Base-by-base conservation (phyloP, 2,329 filamentous ascomycete species). In the Diaporthe sp. region DNA sequence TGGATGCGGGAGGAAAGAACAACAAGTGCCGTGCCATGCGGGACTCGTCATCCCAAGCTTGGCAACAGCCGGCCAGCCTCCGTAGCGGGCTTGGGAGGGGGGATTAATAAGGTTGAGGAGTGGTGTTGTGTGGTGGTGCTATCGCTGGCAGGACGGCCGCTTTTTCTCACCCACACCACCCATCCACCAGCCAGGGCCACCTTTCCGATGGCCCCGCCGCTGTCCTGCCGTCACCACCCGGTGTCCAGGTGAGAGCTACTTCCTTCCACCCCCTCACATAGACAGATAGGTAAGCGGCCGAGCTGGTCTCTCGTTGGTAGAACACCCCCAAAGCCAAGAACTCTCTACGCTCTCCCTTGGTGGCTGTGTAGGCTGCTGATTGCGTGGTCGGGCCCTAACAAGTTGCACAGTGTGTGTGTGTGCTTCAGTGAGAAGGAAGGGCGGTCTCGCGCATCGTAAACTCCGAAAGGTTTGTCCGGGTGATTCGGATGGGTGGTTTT, bases 341-440 rank as follows among this genome's bases (percentile, higher is more conserved):
- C 13, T 3, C 22, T 53, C 34, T 51, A 53, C 65, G 65, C 65
- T 68, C 65, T 53, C 65, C 46, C 65, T 68, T 53, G 65, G 65
- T 68, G 65, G 65, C 65, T 68, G 65, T 68, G 65, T 53, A 53
- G 65, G 44, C n/a, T 68, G 44, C 62, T 17, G 62, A 37, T 68
- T 53, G 65, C 65, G 65, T 53, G 46, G 46, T 39, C 31, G 4
- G 31, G 31, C 8, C 46, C 34, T 68, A 68, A 68, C 65, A 68
- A 13, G 65, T 9, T 4, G 22, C 65, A 68, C 65, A 68, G 65
- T 68, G 65, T 68, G 65, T 68, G 65, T 68, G 65, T 10, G 58
- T n/a, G n/a, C 17, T 2, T 25, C 12, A 6, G 31, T 25, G 19
- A 9, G 46, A 28, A 53, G 34, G 65, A 53, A 68, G 31, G 65